Percentiles rank a stretch among this genome's conserved stretches.
Evolutionary conservation across 163 green algal genomes (phyloP).

Genomic region (Scenedesmus sp.): DNA sequence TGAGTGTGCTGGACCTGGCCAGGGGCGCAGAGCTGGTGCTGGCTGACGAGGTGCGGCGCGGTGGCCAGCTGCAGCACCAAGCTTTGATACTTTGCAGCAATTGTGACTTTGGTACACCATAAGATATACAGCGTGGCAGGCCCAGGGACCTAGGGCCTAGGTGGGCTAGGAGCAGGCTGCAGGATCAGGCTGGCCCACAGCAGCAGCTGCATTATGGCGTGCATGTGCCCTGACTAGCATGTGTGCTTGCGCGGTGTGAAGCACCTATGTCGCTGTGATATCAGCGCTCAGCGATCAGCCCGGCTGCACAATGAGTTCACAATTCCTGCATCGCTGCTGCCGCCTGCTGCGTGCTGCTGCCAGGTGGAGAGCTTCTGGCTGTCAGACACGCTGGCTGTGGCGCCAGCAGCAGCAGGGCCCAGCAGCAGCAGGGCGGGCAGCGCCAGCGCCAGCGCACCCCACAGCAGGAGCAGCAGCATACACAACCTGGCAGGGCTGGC

Average conservation of each 20-base stretch:
- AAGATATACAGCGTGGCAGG: too few relatives aligned
- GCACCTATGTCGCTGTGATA: too few relatives aligned
- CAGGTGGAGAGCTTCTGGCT: constrained; percentile 76
- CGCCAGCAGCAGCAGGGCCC: background rate
- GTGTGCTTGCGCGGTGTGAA: too few relatives aligned
- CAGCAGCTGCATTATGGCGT: too few relatives aligned
- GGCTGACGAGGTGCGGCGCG: constrained; percentile 49
- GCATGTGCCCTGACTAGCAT: too few relatives aligned
- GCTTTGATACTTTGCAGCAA: background rate
- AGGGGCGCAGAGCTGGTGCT: constrained; percentile 70
- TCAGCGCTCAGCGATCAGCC: too few relatives aligned
- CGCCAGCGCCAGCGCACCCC: constrained; percentile 13
- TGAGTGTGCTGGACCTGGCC: constrained; percentile 88
- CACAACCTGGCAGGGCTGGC: background rate
- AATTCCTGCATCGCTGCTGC: background rate
- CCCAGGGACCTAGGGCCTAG: too few relatives aligned
- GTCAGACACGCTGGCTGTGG: constrained; percentile 57
- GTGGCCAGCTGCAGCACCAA: background rate
- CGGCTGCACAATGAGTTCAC: too few relatives aligned
- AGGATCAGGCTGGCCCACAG: too few relatives aligned
- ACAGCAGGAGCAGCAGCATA: constrained; percentile 43
- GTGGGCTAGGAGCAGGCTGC: too few relatives aligned
- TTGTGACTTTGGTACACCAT: background rate
- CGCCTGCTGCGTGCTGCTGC: background rate
- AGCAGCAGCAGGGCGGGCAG: constrained; percentile 17